Base-by-base conservation (phyloP, 441 rosid species). In the Euphorbia schlechtendalii region DNA sequence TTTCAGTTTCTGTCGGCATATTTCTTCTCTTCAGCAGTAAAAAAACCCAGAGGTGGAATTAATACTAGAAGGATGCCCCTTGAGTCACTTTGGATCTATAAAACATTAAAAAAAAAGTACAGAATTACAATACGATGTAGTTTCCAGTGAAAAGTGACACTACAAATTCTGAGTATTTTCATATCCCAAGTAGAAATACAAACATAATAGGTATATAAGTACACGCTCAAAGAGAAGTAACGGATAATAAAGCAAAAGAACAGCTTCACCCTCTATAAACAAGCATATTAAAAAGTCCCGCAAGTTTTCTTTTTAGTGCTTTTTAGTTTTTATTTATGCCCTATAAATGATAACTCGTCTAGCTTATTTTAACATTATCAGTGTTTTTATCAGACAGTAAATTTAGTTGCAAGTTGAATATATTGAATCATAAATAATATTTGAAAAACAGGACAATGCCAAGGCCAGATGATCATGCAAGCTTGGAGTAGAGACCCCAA, bases 1-100 rank as follows among this genome's bases (percentile, higher is more conserved):
- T 82, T 30, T 76, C 74, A 56, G 79, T 79, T 64, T 91, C 89
- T 43, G 80, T 82, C 94, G 64, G 46, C 30, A 61, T 40, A 40
- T 40, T 40, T 40, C 45, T 40, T 12, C 9, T 8, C 45, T 3
- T 5, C 4, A 40, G 9, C 9, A 3, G 45, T n/a, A n/a, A n/a
- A n/a, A 40, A 12, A 40, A 3, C 4, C 9, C 14, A 12, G 45
- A 3, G 45, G 8, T 45, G 17, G 7, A 45, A 45, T 1, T 14
- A 45, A 45, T 45, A 45, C 17, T 11, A 45, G 7, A 45, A 15
- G 18, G n/a, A 45, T 45, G n/a, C 1, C 49, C 49, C 49, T 45
- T 45, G 6, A 0, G 49, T 15, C n/a, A 14, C 49, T 45, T 14
- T 2, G 49, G 49, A 45, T 45, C 17, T 45, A 45, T 9, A 3